phyloP scores from a whole-genome alignment of 805 yeast species.

The Saccharomycopsis oosterbeekiorum region DNA sequence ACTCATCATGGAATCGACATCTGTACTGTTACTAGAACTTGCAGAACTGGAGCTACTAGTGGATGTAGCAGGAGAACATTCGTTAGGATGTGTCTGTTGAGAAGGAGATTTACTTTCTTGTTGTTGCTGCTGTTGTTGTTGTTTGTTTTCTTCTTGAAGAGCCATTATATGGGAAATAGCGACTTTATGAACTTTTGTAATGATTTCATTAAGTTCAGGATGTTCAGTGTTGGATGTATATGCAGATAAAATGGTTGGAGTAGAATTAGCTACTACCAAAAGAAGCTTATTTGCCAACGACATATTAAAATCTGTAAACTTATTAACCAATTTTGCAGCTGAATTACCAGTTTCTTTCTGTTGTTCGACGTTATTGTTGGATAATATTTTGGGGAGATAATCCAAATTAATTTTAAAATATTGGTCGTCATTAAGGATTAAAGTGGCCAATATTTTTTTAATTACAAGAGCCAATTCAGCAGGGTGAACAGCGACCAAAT shows the following conservation, averaged over 20 bases:
- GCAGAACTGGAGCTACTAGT: neutral
- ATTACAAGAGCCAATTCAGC: slow-evolving; percentile 15
- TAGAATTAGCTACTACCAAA: slow-evolving; percentile 20
- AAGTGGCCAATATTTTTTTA: slow-evolving; percentile 33
- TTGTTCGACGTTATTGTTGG: slow-evolving; percentile 38
- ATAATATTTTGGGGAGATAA: slow-evolving; percentile 38
- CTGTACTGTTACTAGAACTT: neutral
- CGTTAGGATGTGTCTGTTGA: neutral
- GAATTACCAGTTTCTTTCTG: slow-evolving; percentile 34
- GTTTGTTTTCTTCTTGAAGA: slow-evolving; percentile 16
- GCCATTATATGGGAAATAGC: slow-evolving; percentile 20
- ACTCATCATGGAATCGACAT: neutral
- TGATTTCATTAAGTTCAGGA: slow-evolving; percentile 14
- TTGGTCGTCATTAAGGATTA: slow-evolving; percentile 37
- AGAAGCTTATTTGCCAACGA: slow-evolving; percentile 36
- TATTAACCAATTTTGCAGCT: slow-evolving; percentile 32
- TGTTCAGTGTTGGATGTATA: slow-evolving; percentile 12
- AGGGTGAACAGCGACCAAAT: slow-evolving; percentile 16
- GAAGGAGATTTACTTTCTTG: neutral
- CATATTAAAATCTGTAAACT: slow-evolving; percentile 41
- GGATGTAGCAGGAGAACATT: neutral
- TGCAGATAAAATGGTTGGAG: slow-evolving; percentile 14
- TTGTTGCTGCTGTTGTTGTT: slow-evolving; percentile 1
- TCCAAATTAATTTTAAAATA: slow-evolving; percentile 38
- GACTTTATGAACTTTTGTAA: slow-evolving; percentile 16